phyloP scores from a whole-genome alignment of 345 rosid genomes.

The Conringia planisiliqua region DNA sequence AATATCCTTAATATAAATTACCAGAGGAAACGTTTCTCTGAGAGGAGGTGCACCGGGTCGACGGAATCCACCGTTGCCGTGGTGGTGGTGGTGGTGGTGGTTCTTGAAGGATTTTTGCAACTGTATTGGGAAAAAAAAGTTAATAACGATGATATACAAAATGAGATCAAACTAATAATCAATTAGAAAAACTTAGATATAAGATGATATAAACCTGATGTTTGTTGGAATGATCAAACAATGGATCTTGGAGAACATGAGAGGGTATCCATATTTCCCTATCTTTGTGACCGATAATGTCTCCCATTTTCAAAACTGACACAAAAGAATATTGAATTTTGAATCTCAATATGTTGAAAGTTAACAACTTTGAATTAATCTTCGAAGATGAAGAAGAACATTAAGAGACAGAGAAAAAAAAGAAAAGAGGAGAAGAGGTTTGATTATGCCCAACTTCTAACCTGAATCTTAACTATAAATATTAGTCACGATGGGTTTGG shows the following conservation, averaged over 20 bases:
- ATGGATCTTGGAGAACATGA: constrained; percentile 44
- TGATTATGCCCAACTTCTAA: constrained; percentile 54
- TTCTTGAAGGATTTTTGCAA: constrained; percentile 12
- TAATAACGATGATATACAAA: not conserved
- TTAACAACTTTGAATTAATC: constrained; percentile 1
- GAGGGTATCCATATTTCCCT: constrained; percentile 51
- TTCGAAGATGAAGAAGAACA: constrained; percentile 23
- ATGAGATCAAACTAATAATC: not conserved
- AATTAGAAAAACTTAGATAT: not conserved
- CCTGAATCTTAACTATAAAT: constrained; percentile 72
- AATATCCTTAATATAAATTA: not conserved
- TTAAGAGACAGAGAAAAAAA: constrained; percentile 2
- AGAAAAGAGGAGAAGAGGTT: constrained; percentile 22
- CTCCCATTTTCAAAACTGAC: constrained; percentile 35
- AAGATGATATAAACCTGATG: constrained; percentile 22
- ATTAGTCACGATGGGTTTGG: constrained; percentile 16
- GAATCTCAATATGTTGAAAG: not conserved
- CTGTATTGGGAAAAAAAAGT: not conserved
- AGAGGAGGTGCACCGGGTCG: not conserved
- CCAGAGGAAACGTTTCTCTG: constrained; percentile 8
- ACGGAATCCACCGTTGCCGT: not conserved
- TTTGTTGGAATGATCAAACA: constrained; percentile 31
- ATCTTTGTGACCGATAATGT: constrained; percentile 44
- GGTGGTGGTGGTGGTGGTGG: not conserved
- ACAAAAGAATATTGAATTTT: not conserved